Base-by-base conservation (phyloP, 805 yeast genomes). In the Pichia occidentalis region DNA sequence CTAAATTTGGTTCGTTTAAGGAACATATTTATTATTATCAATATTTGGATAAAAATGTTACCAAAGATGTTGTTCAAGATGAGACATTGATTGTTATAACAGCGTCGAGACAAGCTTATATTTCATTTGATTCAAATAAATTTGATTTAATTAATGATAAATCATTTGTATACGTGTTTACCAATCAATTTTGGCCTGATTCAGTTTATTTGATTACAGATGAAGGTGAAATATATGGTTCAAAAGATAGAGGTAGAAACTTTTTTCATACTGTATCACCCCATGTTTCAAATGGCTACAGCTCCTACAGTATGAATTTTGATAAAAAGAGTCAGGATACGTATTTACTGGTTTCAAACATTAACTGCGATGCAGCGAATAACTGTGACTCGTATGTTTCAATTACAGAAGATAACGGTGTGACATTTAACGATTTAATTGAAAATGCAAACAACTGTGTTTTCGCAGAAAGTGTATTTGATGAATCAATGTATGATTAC, bases 81-180 rank as follows among this genome's bases (percentile, higher is more conserved):
- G 88, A 83, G 52, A 73, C 87, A 0, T 55, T 90, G 7, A 53
- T 90, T 12, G 60, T 84, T 6, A 61, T 74, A 34, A 80, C 90
- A 0, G 54, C 61, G 19, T 63, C 67, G 10, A 65, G 71, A 32
- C 62, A 64, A 5, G 70, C 77, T 3, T 80, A 64, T 49, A 70
- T 85, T 7, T 83, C 96, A 0, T 80, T 72, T 49, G 78, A 86
- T 54, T 83, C 83, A 28, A 90, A 90, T 11, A 51, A 59, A 4
- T 37, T 22, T 10, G 56, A 74, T 16, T 61, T 65, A 2, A 45
- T 51, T 29, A 51, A 52, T 12, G 57, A 49, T 7, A 63, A 73
- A 13, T 64, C 64, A 12, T 65, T 82, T 34, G 43, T 68, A 5
- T 73, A 71, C n/a, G 65, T 81, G n/a, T 63, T 64, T 28, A 31